Conservation (phyloP, 2,329 filamentous ascomycete genomes). For the Colletotrichum plurivorum region DNA sequence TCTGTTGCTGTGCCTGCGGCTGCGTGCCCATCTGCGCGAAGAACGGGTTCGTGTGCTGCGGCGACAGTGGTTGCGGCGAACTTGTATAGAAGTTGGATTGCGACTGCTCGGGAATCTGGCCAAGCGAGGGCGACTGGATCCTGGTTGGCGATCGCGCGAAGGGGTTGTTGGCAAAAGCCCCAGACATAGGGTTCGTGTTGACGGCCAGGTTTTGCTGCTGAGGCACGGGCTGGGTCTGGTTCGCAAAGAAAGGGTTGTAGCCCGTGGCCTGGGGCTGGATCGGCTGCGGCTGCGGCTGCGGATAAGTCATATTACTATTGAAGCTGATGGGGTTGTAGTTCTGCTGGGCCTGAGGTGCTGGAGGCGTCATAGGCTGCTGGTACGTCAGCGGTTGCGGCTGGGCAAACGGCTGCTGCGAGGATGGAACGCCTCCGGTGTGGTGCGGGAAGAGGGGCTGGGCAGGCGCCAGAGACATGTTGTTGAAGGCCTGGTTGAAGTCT, state of each 20-base stretch:
- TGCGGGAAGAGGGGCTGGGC: conserved; percentile 79
- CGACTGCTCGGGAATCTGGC: conserved; percentile 67
- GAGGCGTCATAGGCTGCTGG: conserved; percentile 60
- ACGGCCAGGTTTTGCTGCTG: conserved; percentile 55
- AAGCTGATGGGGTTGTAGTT: conserved; percentile 56
- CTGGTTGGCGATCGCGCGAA: conserved; percentile 64
- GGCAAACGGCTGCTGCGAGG: conserved; percentile 53
- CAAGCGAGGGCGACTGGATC: conserved; percentile 64
- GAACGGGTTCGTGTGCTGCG: conserved; percentile 49
- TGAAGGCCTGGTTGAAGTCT: conserved; percentile 77
- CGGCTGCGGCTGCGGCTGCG: conserved; percentile 48
- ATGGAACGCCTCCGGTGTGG: conserved; percentile 75
- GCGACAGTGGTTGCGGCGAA: conserved; percentile 44
- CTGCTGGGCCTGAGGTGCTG: conserved; percentile 57
- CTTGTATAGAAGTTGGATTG: conserved; percentile 59
- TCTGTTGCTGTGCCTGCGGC: conserved; percentile 39
- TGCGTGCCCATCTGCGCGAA: conserved; percentile 42
- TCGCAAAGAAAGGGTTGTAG: conserved; percentile 68
- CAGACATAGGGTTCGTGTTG: conserved; percentile 55
- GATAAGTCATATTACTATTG: conserved; percentile 59
- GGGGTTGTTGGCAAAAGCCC: conserved; percentile 59
- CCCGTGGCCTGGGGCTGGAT: conserved; percentile 56
- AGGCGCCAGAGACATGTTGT: conserved; percentile 78
- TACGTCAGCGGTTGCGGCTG: conserved; percentile 54
- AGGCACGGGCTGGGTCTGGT: conserved; percentile 47